A percentile compares a stretch with the other conserved stretches of the same genome.
Conservation (phyloP, 257 asterid genomes). For the Przewalskia tangutica region DNA sequence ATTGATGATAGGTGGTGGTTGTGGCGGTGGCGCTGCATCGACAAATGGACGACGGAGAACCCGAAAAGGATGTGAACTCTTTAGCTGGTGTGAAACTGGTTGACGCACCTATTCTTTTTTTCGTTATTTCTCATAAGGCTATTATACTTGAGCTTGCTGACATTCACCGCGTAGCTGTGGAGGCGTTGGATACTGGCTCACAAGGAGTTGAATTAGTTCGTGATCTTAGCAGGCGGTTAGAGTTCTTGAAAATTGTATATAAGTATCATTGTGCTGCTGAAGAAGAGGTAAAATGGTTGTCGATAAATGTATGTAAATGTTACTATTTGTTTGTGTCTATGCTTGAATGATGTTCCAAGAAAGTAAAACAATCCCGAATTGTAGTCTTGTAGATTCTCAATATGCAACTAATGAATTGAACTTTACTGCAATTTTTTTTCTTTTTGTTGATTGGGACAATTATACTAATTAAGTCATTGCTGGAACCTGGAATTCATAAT, state of each 20-base stretch:
- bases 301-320: not conserved
- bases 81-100: conserved; percentile 41
- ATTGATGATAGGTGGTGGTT: conserved; percentile 39
- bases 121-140: conserved; percentile 74
- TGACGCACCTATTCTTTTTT: conserved; percentile 67
- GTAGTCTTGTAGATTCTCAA: not conserved
- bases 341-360: not conserved
- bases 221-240: conserved; percentile 46
- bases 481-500: not conserved
- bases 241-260: conserved; percentile 63
- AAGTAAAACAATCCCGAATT: not conserved
- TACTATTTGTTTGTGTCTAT: not conserved
- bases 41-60: conserved; percentile 47
- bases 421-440: not conserved
- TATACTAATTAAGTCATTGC: not conserved
- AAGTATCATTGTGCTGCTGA: conserved; percentile 71
- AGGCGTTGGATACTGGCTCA: conserved; percentile 28
- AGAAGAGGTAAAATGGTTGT: conserved; percentile 53
- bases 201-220: conserved; percentile 20
- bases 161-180: conserved; percentile 41
- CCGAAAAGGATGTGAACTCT: conserved; percentile 51
- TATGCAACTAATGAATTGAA: not conserved
- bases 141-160: conserved; percentile 51
- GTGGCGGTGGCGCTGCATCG: conserved; percentile 15
- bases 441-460: not conserved